Evolutionary conservation across 805 yeast species (phyloP), one percentile per base, ranked within the genome.

Genomic region (Starmerella floricola): DNA sequence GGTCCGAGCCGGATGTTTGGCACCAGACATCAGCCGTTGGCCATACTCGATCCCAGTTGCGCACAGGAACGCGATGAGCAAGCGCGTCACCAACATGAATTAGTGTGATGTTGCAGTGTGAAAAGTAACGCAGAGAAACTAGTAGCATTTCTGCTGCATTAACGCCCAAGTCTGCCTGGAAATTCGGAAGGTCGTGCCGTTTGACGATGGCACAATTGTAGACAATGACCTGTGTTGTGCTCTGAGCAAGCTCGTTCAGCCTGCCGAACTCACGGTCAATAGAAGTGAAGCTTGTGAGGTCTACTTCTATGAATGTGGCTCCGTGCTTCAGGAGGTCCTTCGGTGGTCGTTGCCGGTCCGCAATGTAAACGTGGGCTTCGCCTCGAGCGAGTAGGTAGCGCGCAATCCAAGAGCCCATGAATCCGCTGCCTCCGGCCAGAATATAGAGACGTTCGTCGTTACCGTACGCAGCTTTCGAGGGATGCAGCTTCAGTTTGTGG

Each of bases 361-460:
- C 27, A 2, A 55, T 24, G 20, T 39, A 34, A n/a, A 56, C 52
- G 11, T 45, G 36, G 12, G 21, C 31, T 16, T 56, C 58, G 6
- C 51, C 51, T 2, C 62, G 52, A 8, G 54, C 48, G 15, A 55
- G 33, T 23, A 57, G 47, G 32, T 54, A 57, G 8, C 62, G 49
- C 21, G 50, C 55, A 12, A 57, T 45, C 62, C 62, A 57, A 3
- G 61, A 52, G 6, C 62, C 62, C 20, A 47, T 27, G 36, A 55
- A 57, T 8, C 61, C 61, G n/a, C 52, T 42, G 17, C 60, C 62
- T 1, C 61, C 60, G 6, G 51, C 47, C n/a, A 57, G 38, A 12
- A 57, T 38, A 41, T 55, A 57, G 15, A 49, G 20, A 4, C 57
- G 47, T 11, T 43, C 24, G 8, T 24, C 23, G 11, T 21, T 37